Evolutionary conservation across 2,329 filamentous ascomycete species (phyloP).

Genomic region (Hymenoscyphus fructigenus): DNA sequence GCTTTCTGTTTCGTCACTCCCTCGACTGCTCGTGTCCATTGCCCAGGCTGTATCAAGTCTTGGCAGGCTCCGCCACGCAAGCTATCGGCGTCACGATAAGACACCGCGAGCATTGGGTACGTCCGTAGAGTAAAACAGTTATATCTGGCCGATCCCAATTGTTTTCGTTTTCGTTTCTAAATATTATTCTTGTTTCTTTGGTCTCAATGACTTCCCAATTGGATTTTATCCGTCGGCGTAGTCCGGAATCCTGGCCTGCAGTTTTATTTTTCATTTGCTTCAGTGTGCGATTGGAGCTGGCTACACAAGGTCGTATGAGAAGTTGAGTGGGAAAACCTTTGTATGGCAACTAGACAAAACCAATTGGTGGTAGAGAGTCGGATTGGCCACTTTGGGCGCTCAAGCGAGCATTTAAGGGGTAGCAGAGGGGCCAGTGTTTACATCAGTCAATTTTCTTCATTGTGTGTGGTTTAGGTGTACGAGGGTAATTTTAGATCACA

Average conservation of each 20-base stretch:
- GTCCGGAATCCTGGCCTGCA: background rate
- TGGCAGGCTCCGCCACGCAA: conserved; percentile 2
- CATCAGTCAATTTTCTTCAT: too few relatives aligned
- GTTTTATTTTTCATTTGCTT: background rate
- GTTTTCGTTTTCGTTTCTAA: background rate
- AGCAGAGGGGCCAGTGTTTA: too few relatives aligned
- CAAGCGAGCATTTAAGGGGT: too few relatives aligned
- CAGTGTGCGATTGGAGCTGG: background rate
- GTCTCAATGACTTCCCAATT: background rate
- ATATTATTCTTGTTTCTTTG: background rate
- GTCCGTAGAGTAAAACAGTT: background rate
- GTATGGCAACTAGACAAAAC: background rate
- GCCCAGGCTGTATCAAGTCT: background rate
- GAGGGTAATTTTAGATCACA: too few relatives aligned
- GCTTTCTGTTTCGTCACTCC: background rate
- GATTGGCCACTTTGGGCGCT: background rate
- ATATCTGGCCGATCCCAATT: background rate
- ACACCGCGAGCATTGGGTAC: background rate
- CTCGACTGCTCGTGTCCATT: background rate
- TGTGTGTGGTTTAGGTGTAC: too few relatives aligned
- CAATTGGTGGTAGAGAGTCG: background rate
- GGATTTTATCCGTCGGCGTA: background rate
- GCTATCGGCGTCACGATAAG: background rate
- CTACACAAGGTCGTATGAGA: background rate
- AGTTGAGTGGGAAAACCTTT: background rate